Percentiles rank a stretch among this genome's conserved stretches.
Conservation (phyloP, 2,329 filamentous ascomycete species). For the Claviceps quebecensis region DNA sequence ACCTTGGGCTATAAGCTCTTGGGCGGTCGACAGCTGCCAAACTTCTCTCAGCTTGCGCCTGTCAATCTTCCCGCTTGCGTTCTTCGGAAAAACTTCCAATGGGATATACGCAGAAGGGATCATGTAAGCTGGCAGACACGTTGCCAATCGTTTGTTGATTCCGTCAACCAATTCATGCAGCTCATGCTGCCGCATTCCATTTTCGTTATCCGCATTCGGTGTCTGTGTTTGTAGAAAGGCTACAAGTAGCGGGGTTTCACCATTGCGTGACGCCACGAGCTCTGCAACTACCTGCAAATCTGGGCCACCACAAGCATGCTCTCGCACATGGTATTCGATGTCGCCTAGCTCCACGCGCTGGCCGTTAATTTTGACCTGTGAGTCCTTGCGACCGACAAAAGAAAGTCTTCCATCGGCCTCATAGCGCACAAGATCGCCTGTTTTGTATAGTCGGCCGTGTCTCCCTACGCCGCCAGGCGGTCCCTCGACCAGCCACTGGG, state of each 20-base stretch:
- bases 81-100: not conserved
- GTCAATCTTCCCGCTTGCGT: slow-evolving; percentile 1
- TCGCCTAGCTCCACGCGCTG: slow-evolving; percentile 37
- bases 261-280: not conserved
- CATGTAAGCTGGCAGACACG: slow-evolving; percentile 1
- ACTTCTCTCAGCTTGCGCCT: not conserved
- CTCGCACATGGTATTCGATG: slow-evolving; percentile 11
- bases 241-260: slow-evolving; percentile 1
- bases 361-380: slow-evolving; percentile 45
- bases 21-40: not conserved
- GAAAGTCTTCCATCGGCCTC: slow-evolving; percentile 3
- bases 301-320: not conserved
- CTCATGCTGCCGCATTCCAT: not conserved
- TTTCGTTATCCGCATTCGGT: not conserved
- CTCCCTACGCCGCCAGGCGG: slow-evolving; percentile 2
- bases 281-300: slow-evolving; percentile 1
- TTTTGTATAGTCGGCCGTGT: slow-evolving; percentile 8
- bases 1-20: not conserved
- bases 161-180: not conserved
- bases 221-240: slow-evolving; percentile 1
- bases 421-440: slow-evolving; percentile 12
- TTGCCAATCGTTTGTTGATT: not conserved
- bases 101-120: slow-evolving; percentile 1
- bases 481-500: slow-evolving; percentile 8
- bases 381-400: slow-evolving; percentile 37